phyloP scores from a whole-genome alignment of 441 rosid species.

The Pelargonium australe region DNA sequence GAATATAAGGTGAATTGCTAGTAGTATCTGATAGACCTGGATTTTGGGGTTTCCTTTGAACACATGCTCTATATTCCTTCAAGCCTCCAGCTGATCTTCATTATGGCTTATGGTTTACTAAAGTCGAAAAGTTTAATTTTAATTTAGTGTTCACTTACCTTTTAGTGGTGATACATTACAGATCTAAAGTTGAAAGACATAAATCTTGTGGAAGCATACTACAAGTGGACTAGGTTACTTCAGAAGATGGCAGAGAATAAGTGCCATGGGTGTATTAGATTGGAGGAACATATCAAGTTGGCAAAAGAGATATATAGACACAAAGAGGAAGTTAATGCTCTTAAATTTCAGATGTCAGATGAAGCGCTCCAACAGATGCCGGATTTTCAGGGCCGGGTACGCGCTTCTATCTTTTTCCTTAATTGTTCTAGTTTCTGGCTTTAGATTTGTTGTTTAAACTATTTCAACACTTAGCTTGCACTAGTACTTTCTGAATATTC shows the following conservation, averaged over 20 bases:
- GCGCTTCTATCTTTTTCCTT: conserved; percentile 6
- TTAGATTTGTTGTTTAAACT: conserved; percentile 16
- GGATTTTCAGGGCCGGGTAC: conserved; percentile 92
- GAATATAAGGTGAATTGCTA: conserved; percentile 7
- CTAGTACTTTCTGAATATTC: conserved; percentile 14
- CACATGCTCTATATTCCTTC: background rate
- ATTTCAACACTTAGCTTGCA: background rate
- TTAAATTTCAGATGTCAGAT: conserved; percentile 73
- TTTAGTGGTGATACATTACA: conserved; percentile 28
- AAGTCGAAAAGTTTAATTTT: conserved; percentile 1
- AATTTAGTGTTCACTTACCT: conserved; percentile 1
- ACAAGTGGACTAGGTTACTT: conserved; percentile 51
- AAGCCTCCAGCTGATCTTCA: background rate
- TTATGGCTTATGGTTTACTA: background rate
- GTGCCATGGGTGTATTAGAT: conserved; percentile 81
- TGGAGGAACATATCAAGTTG: conserved; percentile 72
- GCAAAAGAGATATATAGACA: conserved; percentile 62
- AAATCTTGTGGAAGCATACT: conserved; percentile 53
- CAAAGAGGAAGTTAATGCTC: conserved; percentile 54
- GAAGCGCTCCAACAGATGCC: conserved; percentile 96
- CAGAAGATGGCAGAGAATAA: conserved; percentile 76
- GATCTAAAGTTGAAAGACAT: conserved; percentile 73
- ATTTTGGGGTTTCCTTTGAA: background rate
- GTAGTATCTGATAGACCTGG: background rate
- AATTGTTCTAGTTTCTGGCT: conserved; percentile 12